Base-by-base conservation (phyloP, 495 filamentous ascomycete genomes). In the Podospora tetraspora region DNA sequence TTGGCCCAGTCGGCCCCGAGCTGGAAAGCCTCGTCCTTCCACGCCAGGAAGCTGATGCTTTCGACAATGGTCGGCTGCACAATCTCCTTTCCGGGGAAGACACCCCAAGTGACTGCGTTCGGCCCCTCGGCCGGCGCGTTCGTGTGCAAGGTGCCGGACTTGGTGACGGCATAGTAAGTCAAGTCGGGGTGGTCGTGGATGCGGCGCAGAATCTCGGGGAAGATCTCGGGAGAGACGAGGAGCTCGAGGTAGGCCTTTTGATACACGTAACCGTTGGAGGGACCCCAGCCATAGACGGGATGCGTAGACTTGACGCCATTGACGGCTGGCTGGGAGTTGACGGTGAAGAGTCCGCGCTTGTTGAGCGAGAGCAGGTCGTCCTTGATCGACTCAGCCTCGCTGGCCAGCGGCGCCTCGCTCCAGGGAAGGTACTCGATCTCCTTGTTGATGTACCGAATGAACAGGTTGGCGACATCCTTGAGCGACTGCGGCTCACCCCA, bases 51-150 rank as follows among this genome's bases (percentile, higher is more conserved):
- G 79, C 91, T 95, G 78, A 98, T 88, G 8, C 92, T 96, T 80
- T 99, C 96, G 60, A 98, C 94, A 69, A 99, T 96, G n/a, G 96
- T 99, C 12, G 96, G 96, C 77, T 99, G 96, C 59, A 99, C 93
- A 74, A 99, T 97, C 78, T 99, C 96, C 76, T 97, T 95, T 37
- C 95, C 95, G 12, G 96, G 94, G 82, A 97, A 99, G 59, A 98
- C 96, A 79, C 96, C 96, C 96, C 96, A 99, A 4, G 96, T 99
- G 62, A 99, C 89, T 12, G 96, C 96, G 73, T 98, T 99, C 25
- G 96, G 96, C 16, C 91, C 92, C 59, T 94, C 92, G 52, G 87
- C 87, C 25, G 85, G 86, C 13, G 91, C 86, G 73, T 98, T 97
- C n/a, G 92, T 96, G 73, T 87, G 86, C 64, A 98, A 83, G 67